These are phyloP conservation scores for Neofusicoccum umdonicola DNA, from an alignment of 2,329 filamentous ascomycete species.

Conservation along the genomic window DNA sequence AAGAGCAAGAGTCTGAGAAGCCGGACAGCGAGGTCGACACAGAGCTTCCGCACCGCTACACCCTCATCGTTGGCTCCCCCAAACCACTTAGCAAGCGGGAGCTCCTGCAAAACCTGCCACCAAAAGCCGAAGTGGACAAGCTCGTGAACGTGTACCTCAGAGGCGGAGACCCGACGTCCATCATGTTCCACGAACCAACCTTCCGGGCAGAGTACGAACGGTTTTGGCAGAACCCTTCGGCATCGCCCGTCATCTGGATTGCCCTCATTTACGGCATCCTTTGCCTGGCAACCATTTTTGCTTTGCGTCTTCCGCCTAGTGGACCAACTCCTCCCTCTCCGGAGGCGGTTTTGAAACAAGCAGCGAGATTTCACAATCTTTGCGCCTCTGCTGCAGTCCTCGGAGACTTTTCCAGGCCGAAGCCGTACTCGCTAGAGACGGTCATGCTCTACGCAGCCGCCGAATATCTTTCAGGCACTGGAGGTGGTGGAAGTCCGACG, in stretches of 20 bases:
- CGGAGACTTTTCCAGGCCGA: conserved; percentile 33
- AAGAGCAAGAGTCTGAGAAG: conserved; percentile 21
- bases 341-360: conserved; percentile 18
- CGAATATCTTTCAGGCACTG: conserved; percentile 30
- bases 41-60: background rate
- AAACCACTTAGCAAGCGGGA: conserved; percentile 26
- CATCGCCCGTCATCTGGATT: conserved; percentile 45
- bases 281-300: conserved; percentile 37
- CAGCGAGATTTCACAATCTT: conserved; percentile 30
- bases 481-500: conserved; percentile 25
- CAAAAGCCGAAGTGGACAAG: conserved; percentile 29
- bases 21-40: background rate
- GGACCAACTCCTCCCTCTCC: background rate
- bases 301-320: conserved; percentile 21
- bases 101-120: conserved; percentile 21
- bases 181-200: conserved; percentile 24
- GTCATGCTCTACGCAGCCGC: conserved; percentile 19
- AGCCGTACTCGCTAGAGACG: conserved; percentile 28
- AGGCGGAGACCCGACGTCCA: conserved; percentile 25
- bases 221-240: conserved; percentile 44
- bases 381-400: conserved; percentile 28
- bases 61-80: conserved; percentile 11
- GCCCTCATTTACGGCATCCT: conserved; percentile 49
- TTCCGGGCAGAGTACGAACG: conserved; percentile 38
- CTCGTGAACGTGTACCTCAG: conserved; percentile 29